Conservation (phyloP, 2,329 filamentous ascomycete genomes). For the Pseudocercospora cruenta region DNA sequence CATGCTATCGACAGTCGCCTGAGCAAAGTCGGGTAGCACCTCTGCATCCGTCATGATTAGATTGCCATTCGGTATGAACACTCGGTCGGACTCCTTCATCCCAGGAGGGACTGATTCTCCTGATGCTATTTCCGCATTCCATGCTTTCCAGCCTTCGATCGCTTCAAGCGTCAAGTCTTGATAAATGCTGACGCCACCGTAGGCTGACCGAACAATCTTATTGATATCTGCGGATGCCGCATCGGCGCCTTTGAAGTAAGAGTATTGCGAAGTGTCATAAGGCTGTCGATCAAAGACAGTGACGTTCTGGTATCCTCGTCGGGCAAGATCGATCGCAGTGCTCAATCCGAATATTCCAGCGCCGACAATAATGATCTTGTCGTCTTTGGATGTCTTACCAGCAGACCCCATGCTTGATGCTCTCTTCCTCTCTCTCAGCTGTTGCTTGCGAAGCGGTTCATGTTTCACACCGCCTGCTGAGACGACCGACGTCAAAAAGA, state of each 20-base stretch:
- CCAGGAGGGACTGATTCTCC: constrained; percentile 8
- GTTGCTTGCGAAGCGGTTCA: too few relatives aligned
- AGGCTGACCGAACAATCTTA: constrained; percentile 29
- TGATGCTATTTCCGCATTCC: constrained; percentile 27
- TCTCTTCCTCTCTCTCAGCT: too few relatives aligned
- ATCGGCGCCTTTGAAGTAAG: constrained; percentile 23
- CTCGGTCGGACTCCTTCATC: neutral
- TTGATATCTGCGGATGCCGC: constrained; percentile 28
- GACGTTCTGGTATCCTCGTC: neutral
- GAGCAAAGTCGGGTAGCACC: constrained; percentile 10
- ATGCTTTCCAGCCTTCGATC: constrained; percentile 38
- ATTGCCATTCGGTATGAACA: constrained; percentile 7
- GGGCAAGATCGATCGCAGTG: neutral
- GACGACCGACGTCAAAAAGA: too few relatives aligned
- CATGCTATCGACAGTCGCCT: constrained; percentile 15
- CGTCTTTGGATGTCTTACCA: neutral
- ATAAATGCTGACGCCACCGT: constrained; percentile 25
- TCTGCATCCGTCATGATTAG: constrained; percentile 9
- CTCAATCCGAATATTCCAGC: neutral
- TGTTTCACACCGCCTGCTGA: too few relatives aligned
- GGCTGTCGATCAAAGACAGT: neutral
- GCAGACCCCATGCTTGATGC: neutral
- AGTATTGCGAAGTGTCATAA: constrained; percentile 19
- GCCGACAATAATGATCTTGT: neutral
- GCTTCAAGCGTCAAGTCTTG: constrained; percentile 25